phyloP scores from a whole-genome alignment of 2,329 filamentous ascomycete species.

The Cordyceps cicadae region DNA sequence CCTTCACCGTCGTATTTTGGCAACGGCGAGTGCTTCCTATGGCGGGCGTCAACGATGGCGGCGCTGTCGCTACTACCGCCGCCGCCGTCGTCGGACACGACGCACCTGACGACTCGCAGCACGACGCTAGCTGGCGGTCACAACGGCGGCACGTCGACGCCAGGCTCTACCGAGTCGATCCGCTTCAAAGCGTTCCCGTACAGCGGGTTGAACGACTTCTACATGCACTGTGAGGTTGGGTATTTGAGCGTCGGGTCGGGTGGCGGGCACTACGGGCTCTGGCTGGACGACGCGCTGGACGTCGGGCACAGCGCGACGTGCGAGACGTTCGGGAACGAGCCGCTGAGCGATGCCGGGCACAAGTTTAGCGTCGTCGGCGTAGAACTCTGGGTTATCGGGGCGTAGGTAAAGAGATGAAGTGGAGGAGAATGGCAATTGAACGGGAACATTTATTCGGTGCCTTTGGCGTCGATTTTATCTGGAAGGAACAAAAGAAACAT shows the following conservation, averaged over 20 bases:
- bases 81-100: constrained; percentile 44
- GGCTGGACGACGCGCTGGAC: constrained; percentile 81
- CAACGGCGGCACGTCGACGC: constrained; percentile 19
- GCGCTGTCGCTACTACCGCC: constrained; percentile 43
- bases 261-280: constrained; percentile 86
- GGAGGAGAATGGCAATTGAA: not conserved
- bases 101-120: constrained; percentile 33
- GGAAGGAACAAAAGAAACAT: not conserved
- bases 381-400: constrained; percentile 86
- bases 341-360: constrained; percentile 81
- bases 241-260: constrained; percentile 82
- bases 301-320: constrained; percentile 76
- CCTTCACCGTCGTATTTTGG: constrained; percentile 82
- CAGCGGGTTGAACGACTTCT: constrained; percentile 91
- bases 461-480: not conserved
- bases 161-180: constrained; percentile 51
- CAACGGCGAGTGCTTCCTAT: constrained; percentile 85
- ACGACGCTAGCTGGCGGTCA: constrained; percentile 25
- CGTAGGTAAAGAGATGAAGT: constrained; percentile 16
- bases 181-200: constrained; percentile 97
- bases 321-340: constrained; percentile 91
- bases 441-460: not conserved
- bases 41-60: constrained; percentile 50
- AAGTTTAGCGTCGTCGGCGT: constrained; percentile 89
- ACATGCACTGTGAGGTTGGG: constrained; percentile 81